Percentiles rank a stretch among this genome's conserved stretches.
These are phyloP conservation scores for Starmerella tilneyi DNA, from an alignment of 805 yeast species.

Conservation along the genomic window DNA sequence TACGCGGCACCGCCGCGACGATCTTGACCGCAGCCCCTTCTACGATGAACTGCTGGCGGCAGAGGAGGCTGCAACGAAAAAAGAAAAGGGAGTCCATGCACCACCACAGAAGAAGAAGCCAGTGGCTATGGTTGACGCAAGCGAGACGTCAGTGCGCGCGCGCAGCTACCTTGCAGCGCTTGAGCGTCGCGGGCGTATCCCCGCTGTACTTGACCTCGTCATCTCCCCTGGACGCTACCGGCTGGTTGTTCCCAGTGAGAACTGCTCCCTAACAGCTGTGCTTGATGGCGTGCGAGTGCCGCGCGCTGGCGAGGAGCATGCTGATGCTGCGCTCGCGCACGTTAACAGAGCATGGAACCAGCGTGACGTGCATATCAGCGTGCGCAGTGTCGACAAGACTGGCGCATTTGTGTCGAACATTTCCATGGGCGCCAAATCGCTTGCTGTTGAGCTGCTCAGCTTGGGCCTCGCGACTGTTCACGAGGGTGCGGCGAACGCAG, in stretches of 20 bases:
- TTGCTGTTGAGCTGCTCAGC: constrained; percentile 45
- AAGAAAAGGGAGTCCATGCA: constrained; percentile 52
- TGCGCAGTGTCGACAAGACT: constrained; percentile 59
- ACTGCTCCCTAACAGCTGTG: constrained; percentile 55
- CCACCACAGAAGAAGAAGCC: constrained; percentile 30
- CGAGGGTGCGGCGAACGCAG: constrained; percentile 50
- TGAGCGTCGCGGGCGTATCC: constrained; percentile 51
- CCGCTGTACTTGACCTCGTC: constrained; percentile 65
- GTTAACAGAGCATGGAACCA: constrained; percentile 51
- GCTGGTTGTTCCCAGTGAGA: constrained; percentile 60
- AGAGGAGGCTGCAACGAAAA: constrained; percentile 49
- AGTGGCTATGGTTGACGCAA: constrained; percentile 61
- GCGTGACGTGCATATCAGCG: constrained; percentile 60
- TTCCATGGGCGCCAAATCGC: constrained; percentile 34
- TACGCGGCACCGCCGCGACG: constrained; percentile 64
- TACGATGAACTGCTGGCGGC: constrained; percentile 71
- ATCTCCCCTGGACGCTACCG: constrained; percentile 58
- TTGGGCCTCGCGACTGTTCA: constrained; percentile 59
- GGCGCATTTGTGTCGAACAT: constrained; percentile 75
- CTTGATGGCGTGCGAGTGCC: constrained; percentile 60
- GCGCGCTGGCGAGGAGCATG: constrained; percentile 30
- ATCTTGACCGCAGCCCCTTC: constrained; percentile 54
- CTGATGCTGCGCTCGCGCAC: constrained; percentile 44
- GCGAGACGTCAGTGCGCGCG: constrained; percentile 62
- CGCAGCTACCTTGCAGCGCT: constrained; percentile 62